Conservation (phyloP, 2,329 filamentous ascomycete genomes). For the Knoxdaviesia capensis region DNA sequence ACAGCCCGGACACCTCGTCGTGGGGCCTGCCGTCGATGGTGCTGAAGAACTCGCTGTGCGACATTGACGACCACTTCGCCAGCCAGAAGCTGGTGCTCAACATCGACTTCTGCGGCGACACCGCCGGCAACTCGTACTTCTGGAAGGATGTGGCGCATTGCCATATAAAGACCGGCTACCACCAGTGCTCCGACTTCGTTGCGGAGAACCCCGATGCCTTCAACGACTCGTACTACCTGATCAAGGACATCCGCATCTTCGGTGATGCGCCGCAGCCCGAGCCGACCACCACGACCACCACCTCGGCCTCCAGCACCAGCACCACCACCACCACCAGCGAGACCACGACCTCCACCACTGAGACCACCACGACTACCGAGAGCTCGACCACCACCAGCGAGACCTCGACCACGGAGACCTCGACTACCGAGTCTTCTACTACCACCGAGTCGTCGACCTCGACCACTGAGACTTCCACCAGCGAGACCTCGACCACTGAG, state of each 20-base stretch:
- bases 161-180: conserved; percentile 7
- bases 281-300: neutral
- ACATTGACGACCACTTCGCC: conserved; percentile 41
- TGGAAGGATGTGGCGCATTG: conserved; percentile 11
- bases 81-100: conserved; percentile 55
- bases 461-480: neutral
- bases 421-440: neutral
- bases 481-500: neutral
- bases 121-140: conserved; percentile 24
- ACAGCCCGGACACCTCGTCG: conserved; percentile 34
- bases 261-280: neutral
- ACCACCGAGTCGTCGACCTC: neutral
- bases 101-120: conserved; percentile 56
- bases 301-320: conserved; percentile 1
- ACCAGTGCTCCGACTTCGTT: conserved; percentile 17
- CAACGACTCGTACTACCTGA: conserved; percentile 7
- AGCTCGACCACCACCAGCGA: neutral
- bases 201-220: conserved; percentile 15
- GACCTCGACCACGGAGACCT: neutral
- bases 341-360: neutral
- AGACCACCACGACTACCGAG: neutral
- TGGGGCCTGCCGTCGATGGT: conserved; percentile 47
- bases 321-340: neutral
- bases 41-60: conserved; percentile 37
- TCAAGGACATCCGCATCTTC: conserved; percentile 3